Conservation (phyloP, 2,329 filamentous ascomycete genomes). For the Cordyceps cateniannulata region DNA sequence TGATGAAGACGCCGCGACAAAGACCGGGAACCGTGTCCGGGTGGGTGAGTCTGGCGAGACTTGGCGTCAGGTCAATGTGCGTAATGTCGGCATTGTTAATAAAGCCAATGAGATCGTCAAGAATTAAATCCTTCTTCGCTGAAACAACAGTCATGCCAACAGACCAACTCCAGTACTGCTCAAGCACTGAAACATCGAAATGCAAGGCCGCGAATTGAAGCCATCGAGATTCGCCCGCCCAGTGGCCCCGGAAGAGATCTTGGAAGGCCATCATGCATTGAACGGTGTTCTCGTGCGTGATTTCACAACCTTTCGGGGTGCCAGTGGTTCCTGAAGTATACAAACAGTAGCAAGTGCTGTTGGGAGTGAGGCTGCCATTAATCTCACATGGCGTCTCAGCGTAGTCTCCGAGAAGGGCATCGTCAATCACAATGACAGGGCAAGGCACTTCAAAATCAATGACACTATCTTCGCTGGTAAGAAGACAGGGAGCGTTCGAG, state of each 20-base stretch:
- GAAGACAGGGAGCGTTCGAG: conserved; percentile 56
- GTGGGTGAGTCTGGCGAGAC: conserved; percentile 69
- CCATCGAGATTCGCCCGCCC: conserved; percentile 69
- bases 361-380: conserved; percentile 22
- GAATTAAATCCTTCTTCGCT: conserved; percentile 74
- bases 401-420: conserved; percentile 22
- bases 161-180: conserved; percentile 95
- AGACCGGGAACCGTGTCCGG: conserved; percentile 76
- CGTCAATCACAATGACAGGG: conserved; percentile 27
- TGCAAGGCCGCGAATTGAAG: conserved; percentile 92
- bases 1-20: conserved; percentile 83
- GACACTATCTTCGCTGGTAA: conserved; percentile 40
- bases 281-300: conserved; percentile 82
- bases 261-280: conserved; percentile 88
- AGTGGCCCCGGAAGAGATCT: conserved; percentile 67
- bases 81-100: conserved; percentile 72
- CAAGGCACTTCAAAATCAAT: conserved; percentile 29
- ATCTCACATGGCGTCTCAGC: conserved; percentile 15
- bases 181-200: conserved; percentile 87
- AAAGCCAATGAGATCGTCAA: conserved; percentile 71
- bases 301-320: conserved; percentile 78
- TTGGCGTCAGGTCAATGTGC: conserved; percentile 87
- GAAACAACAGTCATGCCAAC: conserved; percentile 80
- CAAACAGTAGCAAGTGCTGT: conserved; percentile 70
- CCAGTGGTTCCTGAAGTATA: conserved; percentile 88